These are phyloP conservation scores for Umbilicaria muhlenbergii DNA, from an alignment of 495 filamentous ascomycete species.

Conservation along the genomic window DNA sequence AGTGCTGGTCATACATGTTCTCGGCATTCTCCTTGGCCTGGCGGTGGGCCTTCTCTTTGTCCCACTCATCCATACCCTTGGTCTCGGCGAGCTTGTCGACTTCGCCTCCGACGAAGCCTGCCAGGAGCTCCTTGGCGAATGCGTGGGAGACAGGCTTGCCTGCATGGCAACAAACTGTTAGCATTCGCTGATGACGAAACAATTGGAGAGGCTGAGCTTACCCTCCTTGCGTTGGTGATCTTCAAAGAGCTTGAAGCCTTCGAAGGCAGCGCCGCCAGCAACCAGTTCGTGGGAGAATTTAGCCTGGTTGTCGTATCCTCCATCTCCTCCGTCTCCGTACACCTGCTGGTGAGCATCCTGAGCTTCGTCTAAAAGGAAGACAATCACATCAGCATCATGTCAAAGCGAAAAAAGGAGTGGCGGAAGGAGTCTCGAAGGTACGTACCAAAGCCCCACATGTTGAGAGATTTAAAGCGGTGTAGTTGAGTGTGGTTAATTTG, in stretches of 20 bases:
- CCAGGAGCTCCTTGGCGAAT: conserved; percentile 65
- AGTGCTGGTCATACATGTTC: conserved; percentile 47
- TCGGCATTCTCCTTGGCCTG: conserved; percentile 51
- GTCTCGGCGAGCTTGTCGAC: conserved; percentile 68
- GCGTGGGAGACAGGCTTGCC: conserved; percentile 55
- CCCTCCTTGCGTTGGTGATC: conserved; percentile 58
- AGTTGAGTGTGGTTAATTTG: too few relatives aligned
- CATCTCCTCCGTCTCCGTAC: conserved; percentile 27
- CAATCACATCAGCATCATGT: too few relatives aligned
- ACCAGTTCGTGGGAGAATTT: conserved; percentile 58
- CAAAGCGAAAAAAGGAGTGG: too few relatives aligned
- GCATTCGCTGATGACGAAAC: not conserved
- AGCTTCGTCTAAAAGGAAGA: conserved; percentile 21
- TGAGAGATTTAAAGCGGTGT: too few relatives aligned
- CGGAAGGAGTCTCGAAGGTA: not conserved
- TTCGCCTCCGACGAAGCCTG: conserved; percentile 54
- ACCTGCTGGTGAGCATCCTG: conserved; percentile 44
- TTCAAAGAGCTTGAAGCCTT: conserved; percentile 67
- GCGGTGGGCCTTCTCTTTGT: conserved; percentile 48
- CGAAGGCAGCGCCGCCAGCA: conserved; percentile 64
- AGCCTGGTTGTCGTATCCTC: conserved; percentile 25
- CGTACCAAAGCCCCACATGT: not conserved
- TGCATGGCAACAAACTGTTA: conserved; percentile 12
- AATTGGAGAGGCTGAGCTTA: conserved; percentile 17
- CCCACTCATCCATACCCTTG: conserved; percentile 56